Conservation (phyloP, 495 filamentous ascomycete species). For the Aspergillus saccharolyticus region DNA sequence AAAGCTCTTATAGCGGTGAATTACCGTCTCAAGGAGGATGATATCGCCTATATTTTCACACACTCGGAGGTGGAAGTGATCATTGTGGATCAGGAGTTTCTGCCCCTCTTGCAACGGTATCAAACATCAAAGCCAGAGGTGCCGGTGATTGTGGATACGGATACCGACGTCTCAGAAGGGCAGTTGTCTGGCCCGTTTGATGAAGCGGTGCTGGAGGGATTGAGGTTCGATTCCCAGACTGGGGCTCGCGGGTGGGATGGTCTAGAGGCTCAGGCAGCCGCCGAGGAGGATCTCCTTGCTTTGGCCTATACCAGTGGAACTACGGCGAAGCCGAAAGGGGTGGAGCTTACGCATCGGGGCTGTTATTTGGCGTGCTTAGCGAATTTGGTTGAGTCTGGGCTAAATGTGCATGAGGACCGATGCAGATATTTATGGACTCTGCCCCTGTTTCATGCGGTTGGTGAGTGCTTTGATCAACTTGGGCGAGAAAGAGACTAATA, state of each 20-base stretch:
- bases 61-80: conserved; percentile 85
- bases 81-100: conserved; percentile 78
- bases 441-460: conserved; percentile 94
- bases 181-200: conserved; percentile 76
- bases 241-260: conserved; percentile 72
- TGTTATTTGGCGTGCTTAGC: conserved; percentile 78
- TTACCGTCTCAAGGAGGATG: conserved; percentile 79
- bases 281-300: conserved; percentile 81
- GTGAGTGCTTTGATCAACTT: conserved; percentile 28
- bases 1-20: conserved; percentile 57
- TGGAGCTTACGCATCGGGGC: conserved; percentile 85
- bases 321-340: conserved; percentile 87
- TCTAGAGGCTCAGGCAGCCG: conserved; percentile 57
- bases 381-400: conserved; percentile 82
- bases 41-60: conserved; percentile 84
- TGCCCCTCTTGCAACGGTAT: conserved; percentile 62
- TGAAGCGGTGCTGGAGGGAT: conserved; percentile 73
- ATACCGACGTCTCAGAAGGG: conserved; percentile 75
- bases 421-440: conserved; percentile 88
- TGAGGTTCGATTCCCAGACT: conserved; percentile 58
- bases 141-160: conserved; percentile 73
- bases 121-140: conserved; percentile 51
- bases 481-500: neutral
- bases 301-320: conserved; percentile 91
- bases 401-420: conserved; percentile 63